These are phyloP conservation scores for Didymosphaeria variabile DNA, from an alignment of 2,329 filamentous ascomycete species.

Conservation along the genomic window DNA sequence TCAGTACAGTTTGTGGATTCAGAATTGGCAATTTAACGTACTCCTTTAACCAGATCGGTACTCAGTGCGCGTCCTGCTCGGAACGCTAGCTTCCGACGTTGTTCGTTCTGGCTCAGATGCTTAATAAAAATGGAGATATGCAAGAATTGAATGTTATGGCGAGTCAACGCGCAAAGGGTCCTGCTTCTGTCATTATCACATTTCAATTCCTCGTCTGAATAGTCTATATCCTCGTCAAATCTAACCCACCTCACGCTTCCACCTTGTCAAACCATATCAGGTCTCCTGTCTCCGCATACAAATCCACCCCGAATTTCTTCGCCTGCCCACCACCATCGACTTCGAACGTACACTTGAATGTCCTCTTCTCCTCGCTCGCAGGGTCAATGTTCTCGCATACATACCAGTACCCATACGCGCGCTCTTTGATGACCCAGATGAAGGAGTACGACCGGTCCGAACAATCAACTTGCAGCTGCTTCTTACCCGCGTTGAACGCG, in stretches of 20 bases:
- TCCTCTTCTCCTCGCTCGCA: not conserved
- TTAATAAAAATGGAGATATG: too few relatives aligned
- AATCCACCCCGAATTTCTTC: not conserved
- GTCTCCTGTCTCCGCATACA: not conserved
- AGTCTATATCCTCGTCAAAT: too few relatives aligned
- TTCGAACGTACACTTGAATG: not conserved
- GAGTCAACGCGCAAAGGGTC: too few relatives aligned
- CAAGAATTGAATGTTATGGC: too few relatives aligned
- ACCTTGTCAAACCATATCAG: slow-evolving; percentile 3
- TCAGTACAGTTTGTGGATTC: too few relatives aligned
- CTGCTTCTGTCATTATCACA: too few relatives aligned
- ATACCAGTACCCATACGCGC: slow-evolving; percentile 6
- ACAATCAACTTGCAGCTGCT: not conserved
- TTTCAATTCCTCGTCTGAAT: too few relatives aligned
- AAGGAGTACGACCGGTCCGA: not conserved
- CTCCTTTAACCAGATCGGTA: too few relatives aligned
- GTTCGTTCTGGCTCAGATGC: too few relatives aligned
- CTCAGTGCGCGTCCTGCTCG: too few relatives aligned
- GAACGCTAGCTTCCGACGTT: too few relatives aligned
- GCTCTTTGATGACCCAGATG: not conserved
- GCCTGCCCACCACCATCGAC: not conserved
- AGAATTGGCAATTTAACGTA: too few relatives aligned
- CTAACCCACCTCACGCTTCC: not conserved
- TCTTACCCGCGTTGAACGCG: not conserved
- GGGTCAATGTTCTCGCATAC: not conserved